These are phyloP conservation scores for Pseudoneurospora amorphoporcata DNA, from an alignment of 495 filamentous ascomycete genomes.

Conservation along the genomic window DNA sequence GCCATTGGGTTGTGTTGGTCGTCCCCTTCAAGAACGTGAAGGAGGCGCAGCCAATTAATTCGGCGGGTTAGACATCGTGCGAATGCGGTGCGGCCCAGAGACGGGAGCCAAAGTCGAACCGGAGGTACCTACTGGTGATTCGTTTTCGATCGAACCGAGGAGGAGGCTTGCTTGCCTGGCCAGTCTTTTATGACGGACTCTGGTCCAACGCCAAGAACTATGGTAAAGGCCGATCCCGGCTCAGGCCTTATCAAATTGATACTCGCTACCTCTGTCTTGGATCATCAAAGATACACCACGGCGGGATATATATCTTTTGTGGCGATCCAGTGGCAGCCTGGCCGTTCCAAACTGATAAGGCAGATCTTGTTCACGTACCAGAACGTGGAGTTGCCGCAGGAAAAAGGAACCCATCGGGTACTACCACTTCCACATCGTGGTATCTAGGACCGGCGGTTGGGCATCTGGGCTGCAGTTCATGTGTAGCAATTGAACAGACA, in stretches of 20 bases:
- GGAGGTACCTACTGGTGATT: background rate
- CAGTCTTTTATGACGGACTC: background rate
- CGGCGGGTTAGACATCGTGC: background rate
- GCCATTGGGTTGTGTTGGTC: background rate
- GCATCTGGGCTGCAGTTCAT: background rate
- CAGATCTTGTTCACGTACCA: background rate
- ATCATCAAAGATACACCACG: background rate
- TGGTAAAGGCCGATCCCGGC: background rate
- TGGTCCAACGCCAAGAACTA: background rate
- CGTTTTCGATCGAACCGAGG: background rate
- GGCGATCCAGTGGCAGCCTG: background rate
- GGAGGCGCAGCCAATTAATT: background rate
- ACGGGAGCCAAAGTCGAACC: background rate
- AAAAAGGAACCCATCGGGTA: background rate
- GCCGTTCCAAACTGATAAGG: background rate
- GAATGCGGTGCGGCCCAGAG: background rate
- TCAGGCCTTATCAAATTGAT: background rate
- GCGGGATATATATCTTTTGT: background rate
- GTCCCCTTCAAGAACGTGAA: background rate
- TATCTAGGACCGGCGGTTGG: background rate
- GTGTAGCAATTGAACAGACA: background rate
- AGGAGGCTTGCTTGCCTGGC: background rate
- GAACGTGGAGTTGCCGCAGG: background rate
- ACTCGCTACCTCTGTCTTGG: background rate
- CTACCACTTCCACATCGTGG: background rate